These are phyloP conservation scores for Groenewaldozyma auringiensis DNA, from an alignment of 1,139 yeast species.

Conservation along the genomic window DNA sequence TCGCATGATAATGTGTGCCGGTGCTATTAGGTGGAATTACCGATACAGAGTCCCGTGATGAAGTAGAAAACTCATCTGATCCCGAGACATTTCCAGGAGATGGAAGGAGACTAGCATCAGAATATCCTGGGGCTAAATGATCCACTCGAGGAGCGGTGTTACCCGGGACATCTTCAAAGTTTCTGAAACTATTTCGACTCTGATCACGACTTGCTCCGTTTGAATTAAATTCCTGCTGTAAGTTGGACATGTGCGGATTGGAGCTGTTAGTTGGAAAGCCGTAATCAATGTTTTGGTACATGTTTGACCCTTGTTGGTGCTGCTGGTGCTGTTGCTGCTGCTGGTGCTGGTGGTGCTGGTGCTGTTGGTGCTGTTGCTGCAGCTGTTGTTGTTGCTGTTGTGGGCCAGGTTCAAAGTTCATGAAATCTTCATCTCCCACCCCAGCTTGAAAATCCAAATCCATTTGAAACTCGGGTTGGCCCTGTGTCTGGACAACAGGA, in stretches of 20 bases:
- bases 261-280: background rate
- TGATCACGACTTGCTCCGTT: conserved; percentile 9
- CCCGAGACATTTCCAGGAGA: conserved; percentile 4
- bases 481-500: background rate
- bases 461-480: background rate
- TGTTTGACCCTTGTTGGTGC: conserved; percentile 9
- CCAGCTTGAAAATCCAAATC: background rate
- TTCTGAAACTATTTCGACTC: conserved; percentile 5
- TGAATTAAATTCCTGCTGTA: conserved; percentile 12
- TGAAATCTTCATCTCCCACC: background rate
- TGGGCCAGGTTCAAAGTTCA: background rate
- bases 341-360: conserved; percentile 8
- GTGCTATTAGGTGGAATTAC: too few relatives aligned
- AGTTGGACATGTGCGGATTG: conserved; percentile 10
- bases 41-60: conserved; percentile 8
- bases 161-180: background rate
- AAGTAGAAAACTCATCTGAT: background rate
- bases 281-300: background rate
- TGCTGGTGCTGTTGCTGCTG: conserved; percentile 14
- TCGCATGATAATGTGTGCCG: too few relatives aligned
- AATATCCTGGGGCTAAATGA: background rate
- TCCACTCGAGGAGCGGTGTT: background rate
- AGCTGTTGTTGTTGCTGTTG: conserved; percentile 7
- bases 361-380: conserved; percentile 9
- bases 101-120: conserved; percentile 1